Base-by-base conservation (phyloP, 202 grass and related monocot species). In the Carex arenaria region DNA sequence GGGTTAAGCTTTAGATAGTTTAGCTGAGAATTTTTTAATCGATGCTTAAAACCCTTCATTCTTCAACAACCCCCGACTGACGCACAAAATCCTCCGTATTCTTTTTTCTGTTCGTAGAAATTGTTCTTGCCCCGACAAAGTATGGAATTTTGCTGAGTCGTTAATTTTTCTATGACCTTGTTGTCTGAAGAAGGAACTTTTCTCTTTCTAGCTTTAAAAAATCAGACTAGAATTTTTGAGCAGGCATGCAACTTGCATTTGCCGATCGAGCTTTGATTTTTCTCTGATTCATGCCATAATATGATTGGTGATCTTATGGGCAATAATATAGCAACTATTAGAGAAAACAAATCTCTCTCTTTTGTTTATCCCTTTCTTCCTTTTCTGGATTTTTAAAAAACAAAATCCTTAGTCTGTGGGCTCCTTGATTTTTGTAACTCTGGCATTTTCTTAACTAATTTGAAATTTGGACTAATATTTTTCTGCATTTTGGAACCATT, bases 301-400 rank as follows among this genome's bases (percentile, higher is more conserved):
- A 61, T 64, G 78, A 26, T 64, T 7, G 26, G n/a, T 61, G 31
- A 80, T 80, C 38, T 77, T 23, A 77, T 77, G 73, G 38, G 36
- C 18, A 69, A 43, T 56, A 30, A n/a, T 56, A 30, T 51, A 77
- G 12, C 22, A 56, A 77, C 2, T 3, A 75, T 75, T 18, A 75
- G 22, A 7, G 13, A 20, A 56, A 76, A 42, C 7, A 66, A 15
- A 66, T 40, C 10, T 36, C 49, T 55, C 28, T 18, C 47, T 18
- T 19, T 49, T 76, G 23, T 49, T 76, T 31, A 56, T 19, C 51
- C 1, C 26, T 36, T 76, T 43, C 18, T 68, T 68, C 36, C 64
- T 4, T 68, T 69, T 14, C 13, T 38, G 13, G 15, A 36, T 15
- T 67, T 2, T 36, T 64, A 15, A 65, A 65, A 59, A 59, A n/a